Conservation (phyloP, 306 rosid genomes). For the Leucaena leucocephala region DNA sequence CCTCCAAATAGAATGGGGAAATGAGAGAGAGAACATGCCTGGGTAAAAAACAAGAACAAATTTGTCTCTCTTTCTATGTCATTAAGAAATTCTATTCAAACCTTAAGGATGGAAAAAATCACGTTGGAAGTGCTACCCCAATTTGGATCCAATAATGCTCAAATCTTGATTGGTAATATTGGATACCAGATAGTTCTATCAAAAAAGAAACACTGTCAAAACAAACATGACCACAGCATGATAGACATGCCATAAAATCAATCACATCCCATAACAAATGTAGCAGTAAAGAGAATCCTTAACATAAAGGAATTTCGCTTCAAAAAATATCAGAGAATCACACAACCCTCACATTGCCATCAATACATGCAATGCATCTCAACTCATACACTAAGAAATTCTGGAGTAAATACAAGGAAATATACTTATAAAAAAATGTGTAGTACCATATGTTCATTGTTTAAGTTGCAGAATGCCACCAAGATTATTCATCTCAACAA, state of each 20-base stretch:
- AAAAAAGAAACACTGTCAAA: background rate
- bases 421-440: slow-evolving; percentile 19
- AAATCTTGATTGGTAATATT: background rate
- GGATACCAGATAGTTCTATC: background rate
- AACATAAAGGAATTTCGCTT: background rate
- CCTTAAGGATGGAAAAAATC: background rate
- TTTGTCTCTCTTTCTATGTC: background rate
- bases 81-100: background rate
- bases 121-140: background rate
- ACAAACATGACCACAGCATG: background rate
- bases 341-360: background rate
- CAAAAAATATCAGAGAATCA: too few species aligned
- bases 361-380: slow-evolving; percentile 8
- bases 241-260: background rate
- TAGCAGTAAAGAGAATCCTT: background rate
- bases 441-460: slow-evolving; percentile 6
- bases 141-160: background rate
- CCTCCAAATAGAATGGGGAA: background rate
- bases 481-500: slow-evolving; percentile 28
- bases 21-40: background rate
- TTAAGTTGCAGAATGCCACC: slow-evolving; percentile 33
- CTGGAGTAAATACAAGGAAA: slow-evolving; percentile 21
- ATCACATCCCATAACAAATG: background rate
- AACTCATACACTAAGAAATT: slow-evolving; percentile 25
- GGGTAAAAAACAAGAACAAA: background rate